Evolutionary conservation across 495 filamentous ascomycete genomes (phyloP), one percentile per base, ranked within the genome.

Genomic region (Daldinia childiae): DNA sequence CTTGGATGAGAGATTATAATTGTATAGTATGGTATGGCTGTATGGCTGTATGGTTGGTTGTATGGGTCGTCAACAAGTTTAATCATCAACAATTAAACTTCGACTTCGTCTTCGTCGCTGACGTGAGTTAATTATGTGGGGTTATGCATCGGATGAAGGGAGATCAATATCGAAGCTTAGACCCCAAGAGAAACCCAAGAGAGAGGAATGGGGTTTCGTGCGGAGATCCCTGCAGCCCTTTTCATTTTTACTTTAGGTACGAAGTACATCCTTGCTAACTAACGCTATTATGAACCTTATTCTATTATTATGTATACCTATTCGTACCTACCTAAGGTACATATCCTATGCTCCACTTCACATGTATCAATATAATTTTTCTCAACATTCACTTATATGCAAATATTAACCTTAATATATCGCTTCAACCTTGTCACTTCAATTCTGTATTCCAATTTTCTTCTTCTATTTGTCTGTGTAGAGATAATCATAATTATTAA

Each of bases 111-210:
- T 65, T 67, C 54, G 64, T 63, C 63, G 63, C 69, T 72, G 64
- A 72, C 69, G 69, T 67, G 59, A 55, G 52, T 67, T 45, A 55
- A 43, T 71, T 66, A 14, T 71, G 62, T 61, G 68, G 68, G 67
- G 68, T 62, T 69, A n/a, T 62, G 62, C 41, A 67, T 72, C 65
- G 65, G 65, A 52, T 69, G 70, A 73, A 73, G 29, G 70, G 70
- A 48, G 43, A 73, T 68, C 30, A 38, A 62, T 17, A 39, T 36
- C 41, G 30, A 45, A 38, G 41, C 19, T 56, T n/a, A 60, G 58
- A 24, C 36, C 62, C 29, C n/a, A n/a, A n/a, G n/a, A n/a, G n/a
- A n/a, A n/a, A n/a, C n/a, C n/a, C 29, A 57, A 55, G 30, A 29
- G 63, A 48, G 19, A 67, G 59, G 63, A 66, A 58, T 34, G 24